Evolutionary conservation across 1,139 yeast genomes (phyloP).

Genomic region (Zhuliangozyma blackwelliae): DNA sequence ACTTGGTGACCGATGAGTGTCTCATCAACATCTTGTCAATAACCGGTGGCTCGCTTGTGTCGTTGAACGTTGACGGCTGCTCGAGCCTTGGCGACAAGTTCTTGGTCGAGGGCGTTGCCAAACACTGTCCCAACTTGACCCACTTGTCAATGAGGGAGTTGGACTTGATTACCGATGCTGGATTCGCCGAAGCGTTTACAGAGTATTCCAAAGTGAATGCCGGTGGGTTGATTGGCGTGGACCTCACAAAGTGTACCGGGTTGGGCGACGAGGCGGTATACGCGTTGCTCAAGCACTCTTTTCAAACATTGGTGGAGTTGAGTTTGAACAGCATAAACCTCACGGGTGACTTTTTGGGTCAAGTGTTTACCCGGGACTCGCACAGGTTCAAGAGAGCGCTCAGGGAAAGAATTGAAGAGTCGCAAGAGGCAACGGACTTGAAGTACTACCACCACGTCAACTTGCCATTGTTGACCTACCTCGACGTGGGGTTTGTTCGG

Average conservation of each 20-base stretch:
- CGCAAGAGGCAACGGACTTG: constrained; percentile 5
- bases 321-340: constrained; percentile 68
- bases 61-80: constrained; percentile 69
- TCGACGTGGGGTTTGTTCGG: constrained; percentile 76
- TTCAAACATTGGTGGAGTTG: constrained; percentile 60
- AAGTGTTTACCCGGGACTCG: constrained; percentile 34
- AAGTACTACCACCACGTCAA: constrained; percentile 18
- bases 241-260: constrained; percentile 61
- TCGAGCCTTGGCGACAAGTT: constrained; percentile 63
- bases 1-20: constrained; percentile 68
- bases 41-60: constrained; percentile 57
- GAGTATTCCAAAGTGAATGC: constrained; percentile 35
- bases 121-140: constrained; percentile 52
- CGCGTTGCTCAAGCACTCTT: constrained; percentile 61
- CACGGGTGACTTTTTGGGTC: constrained; percentile 45
- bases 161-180: constrained; percentile 64
- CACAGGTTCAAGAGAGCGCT: constrained; percentile 31
- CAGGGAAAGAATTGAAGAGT: constrained; percentile 14
- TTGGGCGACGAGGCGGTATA: constrained; percentile 60
- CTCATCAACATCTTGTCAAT: constrained; percentile 58
- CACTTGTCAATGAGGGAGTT: constrained; percentile 50
- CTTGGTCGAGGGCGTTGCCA: constrained; percentile 54
- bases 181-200: constrained; percentile 53
- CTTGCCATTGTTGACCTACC: constrained; percentile 54
- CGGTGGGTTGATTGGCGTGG: constrained; percentile 59